Conservation (phyloP, 768 basidiomycete genomes). For the Macrolepiota dolichaula region DNA sequence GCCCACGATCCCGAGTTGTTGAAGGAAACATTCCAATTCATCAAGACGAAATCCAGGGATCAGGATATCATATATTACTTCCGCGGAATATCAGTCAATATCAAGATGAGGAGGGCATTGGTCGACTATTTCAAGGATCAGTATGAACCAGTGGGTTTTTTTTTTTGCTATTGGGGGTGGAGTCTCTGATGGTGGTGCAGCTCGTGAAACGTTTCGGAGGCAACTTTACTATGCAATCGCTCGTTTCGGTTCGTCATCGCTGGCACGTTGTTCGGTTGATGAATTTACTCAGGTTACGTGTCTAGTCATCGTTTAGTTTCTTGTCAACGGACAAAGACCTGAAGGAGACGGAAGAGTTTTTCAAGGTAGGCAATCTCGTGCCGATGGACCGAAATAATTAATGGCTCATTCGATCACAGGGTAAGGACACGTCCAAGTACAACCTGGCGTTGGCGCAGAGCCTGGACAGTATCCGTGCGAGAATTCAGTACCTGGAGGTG, state of each 20-base stretch:
- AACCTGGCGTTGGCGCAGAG: constrained; percentile 60
- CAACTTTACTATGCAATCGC: constrained; percentile 53
- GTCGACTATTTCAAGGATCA: constrained; percentile 66
- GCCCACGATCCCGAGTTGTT: constrained; percentile 55
- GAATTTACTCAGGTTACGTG: background rate
- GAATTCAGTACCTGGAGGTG: constrained; percentile 62
- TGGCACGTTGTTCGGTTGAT: background rate
- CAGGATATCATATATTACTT: constrained; percentile 69
- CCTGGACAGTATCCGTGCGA: constrained; percentile 63
- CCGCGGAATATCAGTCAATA: constrained; percentile 54
- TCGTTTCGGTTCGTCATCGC: constrained; percentile 47
- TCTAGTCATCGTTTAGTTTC: constrained; percentile 30
- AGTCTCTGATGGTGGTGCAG: constrained; percentile 26
- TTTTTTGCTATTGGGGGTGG: background rate
- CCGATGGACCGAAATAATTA: constrained; percentile 18
- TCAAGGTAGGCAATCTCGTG: constrained; percentile 50
- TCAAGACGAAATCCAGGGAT: constrained; percentile 48
- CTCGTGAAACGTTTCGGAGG: constrained; percentile 68
- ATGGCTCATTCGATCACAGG: constrained; percentile 30
- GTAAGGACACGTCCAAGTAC: constrained; percentile 70
- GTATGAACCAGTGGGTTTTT: constrained; percentile 54
- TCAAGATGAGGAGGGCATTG: constrained; percentile 47
- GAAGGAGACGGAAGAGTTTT: constrained; percentile 63
- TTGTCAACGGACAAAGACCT: constrained; percentile 71
- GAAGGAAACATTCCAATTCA: constrained; percentile 59